phyloP scores from a whole-genome alignment of 352 stramenopile species.

The Phytophthora ohioensis region DNA sequence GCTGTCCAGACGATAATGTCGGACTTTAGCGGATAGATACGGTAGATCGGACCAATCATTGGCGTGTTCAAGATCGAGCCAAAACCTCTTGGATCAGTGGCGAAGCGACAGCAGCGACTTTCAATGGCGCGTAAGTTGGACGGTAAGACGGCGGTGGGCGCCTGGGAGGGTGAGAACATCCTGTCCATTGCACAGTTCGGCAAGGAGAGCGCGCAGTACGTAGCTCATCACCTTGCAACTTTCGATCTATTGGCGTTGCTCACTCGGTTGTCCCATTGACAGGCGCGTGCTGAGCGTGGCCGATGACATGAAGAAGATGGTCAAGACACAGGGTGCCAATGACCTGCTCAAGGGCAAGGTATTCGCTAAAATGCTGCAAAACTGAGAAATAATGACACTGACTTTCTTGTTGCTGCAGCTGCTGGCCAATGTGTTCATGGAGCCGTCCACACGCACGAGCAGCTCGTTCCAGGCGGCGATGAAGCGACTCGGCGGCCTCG shows the following conservation, averaged over 20 bases:
- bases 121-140: conserved; percentile 54
- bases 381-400: neutral
- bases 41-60: conserved; percentile 3
- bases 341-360: conserved; percentile 90
- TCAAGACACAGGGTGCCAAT: conserved; percentile 71
- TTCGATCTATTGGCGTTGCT: neutral
- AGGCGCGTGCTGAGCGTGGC: conserved; percentile 79
- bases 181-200: conserved; percentile 85
- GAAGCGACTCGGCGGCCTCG: conserved; percentile 95
- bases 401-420: conserved; percentile 54
- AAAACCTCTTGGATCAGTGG: conserved; percentile 10
- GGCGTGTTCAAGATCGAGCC: conserved; percentile 1
- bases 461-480: conserved; percentile 99
- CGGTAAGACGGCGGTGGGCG: conserved; percentile 59
- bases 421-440: conserved; percentile 98
- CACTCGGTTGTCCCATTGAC: conserved; percentile 10
- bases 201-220: conserved; percentile 75
- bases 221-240: neutral
- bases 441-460: conserved; percentile 98
- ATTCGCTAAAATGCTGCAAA: conserved; percentile 1
- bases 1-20: neutral
- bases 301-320: conserved; percentile 87
- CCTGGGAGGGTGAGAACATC: conserved; percentile 80
- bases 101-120: conserved; percentile 7
- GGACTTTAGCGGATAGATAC: conserved; percentile 2